Base-by-base conservation (phyloP, 495 filamentous ascomycete genomes). In the Pseudomonodictys pantanalensis region DNA sequence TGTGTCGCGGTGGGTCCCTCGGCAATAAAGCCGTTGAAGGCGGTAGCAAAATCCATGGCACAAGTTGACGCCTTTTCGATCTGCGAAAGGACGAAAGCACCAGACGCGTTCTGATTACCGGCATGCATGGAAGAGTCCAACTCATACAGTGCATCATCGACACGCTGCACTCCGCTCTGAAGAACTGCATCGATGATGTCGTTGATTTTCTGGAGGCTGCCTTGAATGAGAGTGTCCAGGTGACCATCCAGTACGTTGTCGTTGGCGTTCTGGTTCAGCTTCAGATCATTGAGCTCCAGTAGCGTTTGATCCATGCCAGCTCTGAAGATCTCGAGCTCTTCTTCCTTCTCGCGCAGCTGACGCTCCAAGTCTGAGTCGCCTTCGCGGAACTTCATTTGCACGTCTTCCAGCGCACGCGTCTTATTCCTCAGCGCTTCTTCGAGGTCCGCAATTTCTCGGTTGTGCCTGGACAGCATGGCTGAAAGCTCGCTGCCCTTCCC, bases 151-250 rank as follows among this genome's bases (percentile, higher is more conserved):
- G 93, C 91, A 73, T 98, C 93, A 68, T 98, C 93, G 41, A 98
- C 91, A 35, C 93, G 87, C 72, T 92, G 86, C 51, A 97, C 91
- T 69, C 91, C 95, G 48, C 90, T 85, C 73, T 96, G 91, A 32
- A 98, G 79, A 30, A 98, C 93, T 2, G 93, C 95, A 74, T 98
- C 93, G 66, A 98, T 95, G 59, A 97, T 95, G 51, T 96, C 91
- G 78, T 92, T 92, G 74, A 98, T 89, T 79, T 96, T 96, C 60
- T 86, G 83, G 30, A 96, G 80, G 56, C 90, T 91, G 48, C 87
- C 84, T 43, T 92, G 81, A 42, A 97, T 81, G 57, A 97, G 78
- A 41, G 85, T 86, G 71, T 97, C 93, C 53, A 98, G 86, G 75
- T 96, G 89, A 25, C 88, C 86, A 69, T 98, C 92, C 42, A 97